phyloP scores from a whole-genome alignment of 208 protist genomes.

The Spongospora subterranea region DNA sequence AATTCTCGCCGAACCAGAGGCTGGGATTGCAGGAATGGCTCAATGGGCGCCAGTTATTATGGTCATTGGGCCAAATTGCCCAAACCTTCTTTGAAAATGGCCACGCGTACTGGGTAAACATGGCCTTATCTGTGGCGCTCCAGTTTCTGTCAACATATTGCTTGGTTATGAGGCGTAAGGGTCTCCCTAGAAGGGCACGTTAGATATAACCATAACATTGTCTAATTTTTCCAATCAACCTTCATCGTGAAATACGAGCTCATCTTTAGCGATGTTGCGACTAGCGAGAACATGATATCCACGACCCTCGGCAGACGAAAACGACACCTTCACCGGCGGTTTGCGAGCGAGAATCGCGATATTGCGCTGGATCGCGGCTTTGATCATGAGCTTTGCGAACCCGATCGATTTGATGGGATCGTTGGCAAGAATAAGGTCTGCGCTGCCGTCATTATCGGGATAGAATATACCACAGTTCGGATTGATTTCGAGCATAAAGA shows the following conservation, averaged over 20 bases:
- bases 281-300: neutral
- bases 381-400: constrained; percentile 33
- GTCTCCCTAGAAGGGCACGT: too few species aligned
- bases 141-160: neutral
- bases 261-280: neutral
- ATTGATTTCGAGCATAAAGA: constrained; percentile 50
- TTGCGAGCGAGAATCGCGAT: neutral
- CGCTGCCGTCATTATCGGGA: constrained; percentile 17
- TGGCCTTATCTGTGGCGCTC: neutral
- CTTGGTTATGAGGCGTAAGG: neutral
- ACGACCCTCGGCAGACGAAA: constrained; percentile 4
- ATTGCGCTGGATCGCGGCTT: constrained; percentile 23
- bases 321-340: constrained; percentile 1
- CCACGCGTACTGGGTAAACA: constrained; percentile 8
- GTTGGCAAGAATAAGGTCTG: constrained; percentile 40
- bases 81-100: neutral
- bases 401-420: neutral
- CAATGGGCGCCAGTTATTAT: neutral
- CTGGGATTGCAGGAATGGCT: neutral
- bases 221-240: too few species aligned
- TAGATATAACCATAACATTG: too few species aligned
- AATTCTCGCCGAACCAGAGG: constrained; percentile 10
- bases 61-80: neutral
- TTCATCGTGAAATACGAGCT: constrained; percentile 13
- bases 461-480: constrained; percentile 55